These are phyloP conservation scores for Ceratobasidium sp. DNA, from an alignment of 1,284 basidiomycete genomes.

Conservation along the genomic window DNA sequence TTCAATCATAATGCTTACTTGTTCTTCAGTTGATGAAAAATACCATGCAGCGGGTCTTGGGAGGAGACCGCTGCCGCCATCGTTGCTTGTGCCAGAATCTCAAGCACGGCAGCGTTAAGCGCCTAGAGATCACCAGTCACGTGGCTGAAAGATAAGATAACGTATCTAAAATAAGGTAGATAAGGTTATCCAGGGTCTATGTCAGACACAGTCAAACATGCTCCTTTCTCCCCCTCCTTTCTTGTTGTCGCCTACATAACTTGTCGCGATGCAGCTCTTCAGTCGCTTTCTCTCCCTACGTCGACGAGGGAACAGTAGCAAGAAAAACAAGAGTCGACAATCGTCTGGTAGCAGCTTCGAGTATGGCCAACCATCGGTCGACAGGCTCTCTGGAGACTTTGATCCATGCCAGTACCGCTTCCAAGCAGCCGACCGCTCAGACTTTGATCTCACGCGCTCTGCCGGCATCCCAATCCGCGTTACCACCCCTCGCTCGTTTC, in stretches of 20 bases:
- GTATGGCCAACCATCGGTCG: constrained; percentile 24
- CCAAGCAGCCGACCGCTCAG: constrained; percentile 13
- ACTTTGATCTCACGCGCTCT: constrained; percentile 7
- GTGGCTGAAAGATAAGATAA: constrained; percentile 33
- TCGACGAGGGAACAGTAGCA: constrained; percentile 8
- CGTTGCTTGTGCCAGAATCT: constrained; percentile 27
- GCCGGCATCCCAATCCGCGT: constrained; percentile 30
- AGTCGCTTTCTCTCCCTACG: constrained; percentile 32
- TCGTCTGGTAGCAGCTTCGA: constrained; percentile 28
- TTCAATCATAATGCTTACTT: constrained; percentile 3
- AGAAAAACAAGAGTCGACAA: neutral
- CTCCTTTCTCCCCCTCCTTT: constrained; percentile 41
- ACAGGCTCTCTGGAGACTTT: constrained; percentile 32
- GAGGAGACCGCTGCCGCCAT: constrained; percentile 40
- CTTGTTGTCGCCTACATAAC: constrained; percentile 26
- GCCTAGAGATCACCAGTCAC: constrained; percentile 4
- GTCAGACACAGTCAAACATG: constrained; percentile 24
- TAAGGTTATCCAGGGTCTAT: constrained; percentile 28
- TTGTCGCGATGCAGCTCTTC: constrained; percentile 21
- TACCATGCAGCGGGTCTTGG: constrained; percentile 40
- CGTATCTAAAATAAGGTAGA: constrained; percentile 12
- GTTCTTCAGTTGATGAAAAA: constrained; percentile 37
- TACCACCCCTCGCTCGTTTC: constrained; percentile 26
- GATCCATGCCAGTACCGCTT: constrained; percentile 32
- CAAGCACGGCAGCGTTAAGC: neutral